Evolutionary conservation across 768 basidiomycete genomes (phyloP), one percentile per base, ranked within the genome.

Genomic region (Suillus decipiens): DNA sequence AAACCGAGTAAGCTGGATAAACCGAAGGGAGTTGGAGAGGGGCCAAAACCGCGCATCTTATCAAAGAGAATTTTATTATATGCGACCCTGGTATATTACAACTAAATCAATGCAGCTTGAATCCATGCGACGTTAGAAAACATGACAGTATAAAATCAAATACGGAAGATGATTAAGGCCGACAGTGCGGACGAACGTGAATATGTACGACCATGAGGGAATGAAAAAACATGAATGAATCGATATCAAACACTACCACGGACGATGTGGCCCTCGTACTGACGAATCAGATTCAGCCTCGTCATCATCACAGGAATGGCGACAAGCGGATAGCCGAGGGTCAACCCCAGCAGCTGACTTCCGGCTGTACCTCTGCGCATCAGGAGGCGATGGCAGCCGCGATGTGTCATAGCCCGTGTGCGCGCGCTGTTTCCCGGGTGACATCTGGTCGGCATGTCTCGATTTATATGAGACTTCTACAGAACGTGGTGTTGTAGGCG

Each of bases 401-500:
- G 48, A 50, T 50, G 48, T 50, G 22, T 34, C 53, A 64, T 48
- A 43, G 47, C 50, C 43, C 17, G 36, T 9, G 34, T 53, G 24
- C 57, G 14, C 42, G 55, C 59, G 53, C 53, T 33, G 43, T 51
- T 61, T 41, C 66, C 65, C 65, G 17, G 69, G 60, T 19, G 68
- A 64, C 28, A 70, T 60, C 3, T 67, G 60, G 39, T 64, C 63
- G 9, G 65, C 60, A 31, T 65, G 65, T 50, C 65, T 68, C 54
- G 50, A 56, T 60, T 66, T 70, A 9, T 67, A 64, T 22, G 67
- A 56, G 22, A 64, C 51, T 12, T 63, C 73, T 1, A 74, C 72
- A 19, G 84, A 86, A 58, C 78, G 82, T 43, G 86, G 85, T 11
- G 86, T 86, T 3, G 78, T 76, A 11, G 86, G 86, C 12, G 84